phyloP scores from a whole-genome alignment of 1,284 basidiomycete genomes.

The Boletus sp. region DNA sequence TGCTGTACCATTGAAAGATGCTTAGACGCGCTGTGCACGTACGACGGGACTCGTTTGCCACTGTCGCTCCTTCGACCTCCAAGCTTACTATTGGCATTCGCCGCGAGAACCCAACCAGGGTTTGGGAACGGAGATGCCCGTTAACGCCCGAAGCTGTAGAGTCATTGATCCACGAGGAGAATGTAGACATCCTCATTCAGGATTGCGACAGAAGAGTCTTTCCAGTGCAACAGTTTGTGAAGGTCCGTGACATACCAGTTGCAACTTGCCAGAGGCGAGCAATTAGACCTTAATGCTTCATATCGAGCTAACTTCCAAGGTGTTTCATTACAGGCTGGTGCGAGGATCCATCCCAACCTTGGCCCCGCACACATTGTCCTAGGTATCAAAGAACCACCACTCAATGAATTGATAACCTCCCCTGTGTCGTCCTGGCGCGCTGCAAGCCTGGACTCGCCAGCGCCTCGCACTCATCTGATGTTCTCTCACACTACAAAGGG shows the following conservation, averaged over 20 bases:
- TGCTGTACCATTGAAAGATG: constrained; percentile 9
- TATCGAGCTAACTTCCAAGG: constrained; percentile 6
- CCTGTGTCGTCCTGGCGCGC: constrained; percentile 33
- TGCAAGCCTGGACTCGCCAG: constrained; percentile 16
- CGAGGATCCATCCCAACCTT: constrained; percentile 57
- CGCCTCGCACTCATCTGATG: constrained; percentile 71
- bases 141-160: constrained; percentile 73
- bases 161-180: constrained; percentile 52
- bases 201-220: constrained; percentile 76
- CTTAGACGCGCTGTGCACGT: constrained; percentile 18
- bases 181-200: constrained; percentile 69
- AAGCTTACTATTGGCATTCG: constrained; percentile 58
- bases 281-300: background rate
- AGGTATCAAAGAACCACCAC: constrained; percentile 85
- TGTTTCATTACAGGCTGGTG: constrained; percentile 65
- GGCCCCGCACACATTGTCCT: constrained; percentile 69
- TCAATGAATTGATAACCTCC: constrained; percentile 54
- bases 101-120: constrained; percentile 73
- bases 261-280: background rate
- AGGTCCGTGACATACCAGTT: constrained; percentile 43
- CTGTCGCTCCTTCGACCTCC: constrained; percentile 19
- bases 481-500: constrained; percentile 90
- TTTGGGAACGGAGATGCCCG: constrained; percentile 87
- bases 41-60: constrained; percentile 22
- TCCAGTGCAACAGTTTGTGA: constrained; percentile 55